Conservation (phyloP, 768 basidiomycete species). For the Tephrocybe sp. region DNA sequence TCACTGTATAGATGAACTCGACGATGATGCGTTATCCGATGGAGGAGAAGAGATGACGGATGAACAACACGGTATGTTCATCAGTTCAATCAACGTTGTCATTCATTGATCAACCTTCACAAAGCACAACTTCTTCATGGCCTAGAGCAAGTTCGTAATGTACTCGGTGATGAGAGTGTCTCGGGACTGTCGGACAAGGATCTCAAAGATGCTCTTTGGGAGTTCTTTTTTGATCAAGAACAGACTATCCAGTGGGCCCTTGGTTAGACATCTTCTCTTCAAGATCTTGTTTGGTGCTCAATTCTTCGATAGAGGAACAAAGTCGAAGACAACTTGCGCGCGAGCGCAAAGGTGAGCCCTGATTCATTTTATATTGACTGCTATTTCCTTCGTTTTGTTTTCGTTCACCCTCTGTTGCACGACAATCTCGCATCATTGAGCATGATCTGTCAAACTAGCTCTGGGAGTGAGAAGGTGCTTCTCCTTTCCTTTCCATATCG, state of each 20-base stretch:
- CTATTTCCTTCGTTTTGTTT: constrained; percentile 24
- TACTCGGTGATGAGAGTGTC: constrained; percentile 63
- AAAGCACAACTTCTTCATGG: constrained; percentile 68
- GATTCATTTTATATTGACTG: constrained; percentile 19
- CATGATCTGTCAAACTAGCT: constrained; percentile 22
- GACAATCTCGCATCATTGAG: constrained; percentile 9
- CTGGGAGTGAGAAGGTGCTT: constrained; percentile 61
- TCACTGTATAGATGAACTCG: constrained; percentile 68
- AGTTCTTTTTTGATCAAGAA: constrained; percentile 83
- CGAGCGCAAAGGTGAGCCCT: constrained; percentile 84
- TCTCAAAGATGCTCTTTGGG: constrained; percentile 82
- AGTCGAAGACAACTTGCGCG: constrained; percentile 57
- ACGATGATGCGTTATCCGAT: constrained; percentile 77
- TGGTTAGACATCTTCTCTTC: constrained; percentile 44
- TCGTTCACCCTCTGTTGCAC: constrained; percentile 20
- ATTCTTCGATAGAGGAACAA: constrained; percentile 57
- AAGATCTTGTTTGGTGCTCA: constrained; percentile 10
- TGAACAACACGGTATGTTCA: constrained; percentile 68
- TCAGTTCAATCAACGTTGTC: background rate
- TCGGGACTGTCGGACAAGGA: constrained; percentile 71
- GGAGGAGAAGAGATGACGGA: constrained; percentile 79
- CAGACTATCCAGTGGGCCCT: constrained; percentile 71
- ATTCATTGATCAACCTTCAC: constrained; percentile 10
- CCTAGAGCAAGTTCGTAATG: constrained; percentile 60
- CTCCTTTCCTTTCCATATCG: constrained; percentile 26